Evolutionary conservation across 805 yeast genomes (phyloP), one percentile per base, ranked within the genome.

Genomic region (Yarrowia deformans): DNA sequence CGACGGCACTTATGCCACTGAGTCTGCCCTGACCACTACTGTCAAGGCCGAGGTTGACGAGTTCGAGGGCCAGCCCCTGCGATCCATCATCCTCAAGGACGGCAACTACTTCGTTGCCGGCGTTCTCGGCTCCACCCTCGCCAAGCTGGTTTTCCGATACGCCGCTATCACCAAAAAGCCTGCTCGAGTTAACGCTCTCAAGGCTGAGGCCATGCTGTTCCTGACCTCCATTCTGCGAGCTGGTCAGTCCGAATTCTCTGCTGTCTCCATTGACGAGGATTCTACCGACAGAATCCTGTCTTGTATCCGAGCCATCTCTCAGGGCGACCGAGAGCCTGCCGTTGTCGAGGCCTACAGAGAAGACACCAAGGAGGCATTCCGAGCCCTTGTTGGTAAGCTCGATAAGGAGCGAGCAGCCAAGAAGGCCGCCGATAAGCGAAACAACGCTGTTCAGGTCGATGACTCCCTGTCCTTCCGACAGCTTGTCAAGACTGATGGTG

Each of bases 1-100:
- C n/a, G 99, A 95, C 81, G 99, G 99, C 74, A 95, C 99, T 0
- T 95, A 95, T 79, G 99, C 99, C 37, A 91, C 97, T 50, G 99
- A 95, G 80, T 87, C 87, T 72, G 95, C 97, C 0, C 80, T 89
- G 69, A 90, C 90, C 16, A 75, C 75, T 23, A 56, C 70, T 68
- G 54, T 72, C 7, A 70, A 72, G 34, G 72, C 74, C 9, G 71
- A 68, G 19, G 69, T 69, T 6, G 80, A 81, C 23, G 77, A 77
- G n/a, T 78, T 77, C 7, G 75, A 77, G 54, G 72, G 77, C 70
- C 91, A 93, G 37, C 91, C 97, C 56, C 81, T 96, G 73, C 89
- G 99, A 75, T 86, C 88, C 70, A 86, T 92, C 61, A 86, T 96
- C 67, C 81, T 93, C 70, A 49, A 63, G 56, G 88, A 85, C 68